Evolutionary conservation across 768 basidiomycete genomes (phyloP).

Genomic region (Termitomyces sp.): DNA sequence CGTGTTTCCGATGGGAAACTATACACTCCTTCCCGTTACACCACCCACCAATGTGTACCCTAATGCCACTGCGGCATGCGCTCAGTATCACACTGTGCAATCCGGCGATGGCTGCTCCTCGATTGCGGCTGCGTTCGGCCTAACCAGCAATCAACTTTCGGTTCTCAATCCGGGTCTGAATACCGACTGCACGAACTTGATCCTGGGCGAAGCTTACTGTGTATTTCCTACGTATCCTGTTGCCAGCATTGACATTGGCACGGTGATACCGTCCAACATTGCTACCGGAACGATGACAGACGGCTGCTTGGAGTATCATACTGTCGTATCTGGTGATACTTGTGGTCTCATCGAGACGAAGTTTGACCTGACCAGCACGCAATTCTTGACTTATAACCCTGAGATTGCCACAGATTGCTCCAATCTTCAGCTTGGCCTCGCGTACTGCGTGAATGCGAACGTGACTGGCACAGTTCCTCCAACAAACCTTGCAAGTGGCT

Average conservation of each 20-base stretch:
- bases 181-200: background rate
- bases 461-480: background rate
- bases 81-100: background rate
- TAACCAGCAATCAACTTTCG: background rate
- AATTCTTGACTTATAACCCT: background rate
- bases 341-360: background rate
- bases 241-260: background rate
- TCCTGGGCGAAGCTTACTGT: background rate
- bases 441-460: background rate
- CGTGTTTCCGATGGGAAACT: background rate
- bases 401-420: background rate
- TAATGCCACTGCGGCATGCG: background rate
- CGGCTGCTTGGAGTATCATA: background rate
- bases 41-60: background rate
- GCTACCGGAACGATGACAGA: background rate
- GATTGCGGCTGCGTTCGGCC: background rate
- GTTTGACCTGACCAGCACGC: background rate
- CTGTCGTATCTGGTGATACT: background rate
- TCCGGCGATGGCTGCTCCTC: background rate
- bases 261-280: background rate
- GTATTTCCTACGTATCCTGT: background rate
- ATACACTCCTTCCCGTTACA: background rate
- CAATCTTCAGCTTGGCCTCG: background rate
- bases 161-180: background rate
- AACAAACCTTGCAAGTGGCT: background rate